A percentile compares a stretch with the other conserved stretches of the same genome.
Conservation (phyloP, 805 yeast genomes). For the Wickerhamia fluorescens region DNA sequence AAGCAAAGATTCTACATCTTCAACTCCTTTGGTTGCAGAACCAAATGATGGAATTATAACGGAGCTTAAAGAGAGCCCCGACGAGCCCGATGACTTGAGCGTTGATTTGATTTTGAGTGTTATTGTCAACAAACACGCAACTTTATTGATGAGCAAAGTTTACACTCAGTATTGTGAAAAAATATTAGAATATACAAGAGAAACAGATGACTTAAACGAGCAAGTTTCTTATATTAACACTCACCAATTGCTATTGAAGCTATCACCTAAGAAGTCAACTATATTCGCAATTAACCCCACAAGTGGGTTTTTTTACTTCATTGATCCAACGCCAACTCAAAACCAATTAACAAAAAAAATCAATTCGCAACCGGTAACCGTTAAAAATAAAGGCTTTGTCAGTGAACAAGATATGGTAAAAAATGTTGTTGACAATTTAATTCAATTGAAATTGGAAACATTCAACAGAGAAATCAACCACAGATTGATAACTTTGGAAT, state of each 20-base stretch:
- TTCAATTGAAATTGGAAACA: conserved; percentile 43
- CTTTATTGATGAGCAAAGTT: conserved; percentile 18
- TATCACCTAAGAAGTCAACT: conserved; percentile 25
- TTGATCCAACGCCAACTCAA: conserved; percentile 33
- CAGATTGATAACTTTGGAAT: conserved; percentile 57
- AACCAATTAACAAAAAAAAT: conserved; percentile 23
- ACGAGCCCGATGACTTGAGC: conserved; percentile 25
- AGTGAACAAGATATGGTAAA: conserved; percentile 26
- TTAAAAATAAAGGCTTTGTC: conserved; percentile 13
- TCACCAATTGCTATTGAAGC: conserved; percentile 27
- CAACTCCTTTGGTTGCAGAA: neutral
- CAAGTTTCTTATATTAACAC: conserved; percentile 15
- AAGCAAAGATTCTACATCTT: too few relatives aligned
- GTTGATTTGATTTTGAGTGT: conserved; percentile 28
- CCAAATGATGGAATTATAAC: conserved; percentile 2
- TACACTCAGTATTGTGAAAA: conserved; percentile 10
- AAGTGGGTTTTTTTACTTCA: conserved; percentile 34
- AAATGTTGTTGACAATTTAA: conserved; percentile 27
- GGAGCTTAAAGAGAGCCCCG: conserved; percentile 4
- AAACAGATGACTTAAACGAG: conserved; percentile 1
- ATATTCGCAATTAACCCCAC: conserved; percentile 34
- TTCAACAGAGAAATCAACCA: conserved; percentile 45
- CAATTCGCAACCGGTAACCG: conserved; percentile 15
- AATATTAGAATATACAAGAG: conserved; percentile 2
- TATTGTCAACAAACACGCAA: conserved; percentile 35